phyloP scores from a whole-genome alignment of 2,329 filamentous ascomycete genomes.

The Penicillium psychrosexuale region DNA sequence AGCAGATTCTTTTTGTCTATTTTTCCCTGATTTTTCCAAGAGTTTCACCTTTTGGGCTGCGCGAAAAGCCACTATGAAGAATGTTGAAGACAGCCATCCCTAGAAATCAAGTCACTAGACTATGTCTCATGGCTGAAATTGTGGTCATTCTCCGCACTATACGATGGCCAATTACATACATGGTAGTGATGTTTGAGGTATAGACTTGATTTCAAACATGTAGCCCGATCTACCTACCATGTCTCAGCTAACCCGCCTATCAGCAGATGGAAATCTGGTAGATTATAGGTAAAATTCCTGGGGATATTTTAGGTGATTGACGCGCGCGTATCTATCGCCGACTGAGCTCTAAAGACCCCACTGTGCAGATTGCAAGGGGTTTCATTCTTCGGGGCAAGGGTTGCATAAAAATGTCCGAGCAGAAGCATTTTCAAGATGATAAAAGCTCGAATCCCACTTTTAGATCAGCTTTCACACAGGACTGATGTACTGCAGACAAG shows the following conservation, averaged over 20 bases:
- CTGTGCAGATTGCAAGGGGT: slow-evolving; percentile 6
- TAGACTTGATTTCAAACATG: neutral
- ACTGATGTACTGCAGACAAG: neutral
- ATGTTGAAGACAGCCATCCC: slow-evolving; percentile 5
- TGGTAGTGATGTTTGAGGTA: neutral
- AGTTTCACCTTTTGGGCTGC: neutral
- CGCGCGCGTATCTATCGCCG: neutral
- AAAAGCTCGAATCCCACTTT: slow-evolving; percentile 3
- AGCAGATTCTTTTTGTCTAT: neutral
- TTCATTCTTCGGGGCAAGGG: slow-evolving; percentile 6
- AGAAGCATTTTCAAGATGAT: neutral
- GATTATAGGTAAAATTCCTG: neutral
- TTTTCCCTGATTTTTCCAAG: neutral
- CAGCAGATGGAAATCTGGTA: neutral
- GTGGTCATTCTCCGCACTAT: neutral
- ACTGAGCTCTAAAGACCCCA: neutral
- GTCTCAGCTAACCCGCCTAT: neutral
- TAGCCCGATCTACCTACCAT: neutral
- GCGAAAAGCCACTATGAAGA: neutral
- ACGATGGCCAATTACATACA: neutral
- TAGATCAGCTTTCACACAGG: neutral
- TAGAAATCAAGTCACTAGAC: slow-evolving; percentile 1
- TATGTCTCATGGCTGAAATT: neutral
- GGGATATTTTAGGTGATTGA: neutral
- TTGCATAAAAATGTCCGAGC: slow-evolving; percentile 1